These are phyloP conservation scores for Barnettozyma sucrosica DNA, from an alignment of 805 yeast species.

Conservation along the genomic window DNA sequence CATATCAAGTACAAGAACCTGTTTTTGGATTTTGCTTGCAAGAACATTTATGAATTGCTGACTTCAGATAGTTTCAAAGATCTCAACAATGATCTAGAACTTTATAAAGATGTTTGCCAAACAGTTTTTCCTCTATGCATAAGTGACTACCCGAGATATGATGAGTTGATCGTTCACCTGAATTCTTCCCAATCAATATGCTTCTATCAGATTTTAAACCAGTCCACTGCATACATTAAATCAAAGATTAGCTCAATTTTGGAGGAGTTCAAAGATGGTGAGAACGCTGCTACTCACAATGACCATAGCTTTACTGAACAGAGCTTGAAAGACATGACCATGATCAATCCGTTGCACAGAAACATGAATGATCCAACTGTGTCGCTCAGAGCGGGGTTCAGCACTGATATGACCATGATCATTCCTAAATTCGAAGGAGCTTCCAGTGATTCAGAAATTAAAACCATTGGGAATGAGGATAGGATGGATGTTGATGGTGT, in stretches of 20 bases:
- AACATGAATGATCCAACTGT: constrained; percentile 14
- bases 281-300: constrained; percentile 1
- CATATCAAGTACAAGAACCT: constrained; percentile 20
- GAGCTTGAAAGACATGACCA: constrained; percentile 25
- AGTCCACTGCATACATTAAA: constrained; percentile 15
- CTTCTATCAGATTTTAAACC: constrained; percentile 6
- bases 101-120: constrained; percentile 9
- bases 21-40: constrained; percentile 16
- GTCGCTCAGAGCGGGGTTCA: constrained; percentile 11
- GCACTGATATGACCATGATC: constrained; percentile 35
- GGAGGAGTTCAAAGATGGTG: constrained; percentile 22
- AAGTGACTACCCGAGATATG: constrained; percentile 24
- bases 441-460: background rate
- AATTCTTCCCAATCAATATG: constrained; percentile 8
- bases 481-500: constrained; percentile 12
- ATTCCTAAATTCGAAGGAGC: constrained; percentile 23
- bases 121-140: constrained; percentile 22
- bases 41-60: constrained; percentile 17
- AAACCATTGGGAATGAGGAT: constrained; percentile 2
- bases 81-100: constrained; percentile 4
- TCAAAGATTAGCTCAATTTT: constrained; percentile 21
- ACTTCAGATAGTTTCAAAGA: constrained; percentile 12
- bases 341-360: constrained; percentile 23
- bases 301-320: constrained; percentile 17
- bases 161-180: constrained; percentile 18